phyloP scores from a whole-genome alignment of 2,329 filamentous ascomycete species.

The Diaporthe sp. region DNA sequence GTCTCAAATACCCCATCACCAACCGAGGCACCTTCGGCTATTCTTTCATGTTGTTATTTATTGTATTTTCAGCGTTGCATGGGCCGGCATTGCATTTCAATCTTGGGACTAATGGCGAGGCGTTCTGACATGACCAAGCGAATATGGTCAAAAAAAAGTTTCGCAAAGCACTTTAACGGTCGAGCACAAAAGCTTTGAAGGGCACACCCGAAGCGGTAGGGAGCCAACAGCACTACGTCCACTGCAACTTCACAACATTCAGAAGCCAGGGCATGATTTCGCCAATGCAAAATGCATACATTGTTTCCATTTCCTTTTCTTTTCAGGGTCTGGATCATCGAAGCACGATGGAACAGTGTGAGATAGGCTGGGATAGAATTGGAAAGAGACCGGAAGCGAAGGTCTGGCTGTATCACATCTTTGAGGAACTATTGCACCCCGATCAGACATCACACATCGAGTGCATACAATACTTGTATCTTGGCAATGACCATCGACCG shows the following conservation, averaged over 20 bases:
- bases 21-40: constrained; percentile 13
- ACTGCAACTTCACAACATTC: background rate
- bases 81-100: constrained; percentile 34
- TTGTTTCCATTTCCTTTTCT: background rate
- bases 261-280: background rate
- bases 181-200: constrained; percentile 23
- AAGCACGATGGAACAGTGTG: background rate
- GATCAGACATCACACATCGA: background rate
- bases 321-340: background rate
- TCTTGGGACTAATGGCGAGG: constrained; percentile 27
- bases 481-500: background rate
- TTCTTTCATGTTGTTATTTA: constrained; percentile 32
- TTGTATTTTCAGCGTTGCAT: constrained; percentile 36
- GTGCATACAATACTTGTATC: background rate
- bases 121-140: constrained; percentile 29
- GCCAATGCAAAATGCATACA: background rate
- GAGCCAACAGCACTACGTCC: constrained; percentile 13
- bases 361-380: constrained; percentile 4
- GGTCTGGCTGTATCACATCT: constrained; percentile 3
- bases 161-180: constrained; percentile 5
- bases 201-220: background rate
- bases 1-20: constrained; percentile 32
- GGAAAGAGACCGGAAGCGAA: background rate
- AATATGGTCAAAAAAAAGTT: constrained; percentile 21
- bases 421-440: constrained; percentile 1